Conservation (phyloP, 345 rosid genomes). For the Sapria himalayana region DNA sequence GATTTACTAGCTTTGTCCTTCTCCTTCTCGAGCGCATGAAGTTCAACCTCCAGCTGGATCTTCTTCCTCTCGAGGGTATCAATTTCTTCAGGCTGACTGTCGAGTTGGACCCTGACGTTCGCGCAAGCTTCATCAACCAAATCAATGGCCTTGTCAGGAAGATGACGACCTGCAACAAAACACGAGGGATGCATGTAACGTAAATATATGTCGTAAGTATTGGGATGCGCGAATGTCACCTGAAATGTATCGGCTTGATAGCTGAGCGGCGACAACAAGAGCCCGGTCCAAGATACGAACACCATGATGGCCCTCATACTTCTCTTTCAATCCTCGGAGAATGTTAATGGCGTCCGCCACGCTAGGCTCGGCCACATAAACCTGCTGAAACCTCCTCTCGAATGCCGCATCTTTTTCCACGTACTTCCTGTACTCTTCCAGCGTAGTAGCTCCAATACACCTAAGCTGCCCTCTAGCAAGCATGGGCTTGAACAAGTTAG, state of each 20-base stretch:
- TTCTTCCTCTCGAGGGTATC: constrained; percentile 73
- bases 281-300: constrained; percentile 75
- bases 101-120: constrained; percentile 85
- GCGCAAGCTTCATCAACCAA: constrained; percentile 93
- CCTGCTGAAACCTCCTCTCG: constrained; percentile 84
- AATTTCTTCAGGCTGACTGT: constrained; percentile 91
- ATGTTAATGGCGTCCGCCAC: constrained; percentile 66
- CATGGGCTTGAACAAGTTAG: constrained; percentile 86
- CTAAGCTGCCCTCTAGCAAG: constrained; percentile 88
- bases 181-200: neutral
- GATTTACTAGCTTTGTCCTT: constrained; percentile 92
- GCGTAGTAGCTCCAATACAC: constrained; percentile 84
- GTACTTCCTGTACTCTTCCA: constrained; percentile 83
- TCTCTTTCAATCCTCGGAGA: constrained; percentile 84
- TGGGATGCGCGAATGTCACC: constrained; percentile 16
- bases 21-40: constrained; percentile 80
- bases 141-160: constrained; percentile 86
- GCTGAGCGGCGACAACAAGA: constrained; percentile 63
- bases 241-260: constrained; percentile 77
- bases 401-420: constrained; percentile 97
- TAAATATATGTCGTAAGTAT: neutral
- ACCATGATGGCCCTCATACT: constrained; percentile 89
- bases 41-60: constrained; percentile 74
- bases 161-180: constrained; percentile 39
- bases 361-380: constrained; percentile 83